These are phyloP conservation scores for Cryphonectria parasitica DNA, from an alignment of 2,329 filamentous ascomycete genomes.

Conservation along the genomic window DNA sequence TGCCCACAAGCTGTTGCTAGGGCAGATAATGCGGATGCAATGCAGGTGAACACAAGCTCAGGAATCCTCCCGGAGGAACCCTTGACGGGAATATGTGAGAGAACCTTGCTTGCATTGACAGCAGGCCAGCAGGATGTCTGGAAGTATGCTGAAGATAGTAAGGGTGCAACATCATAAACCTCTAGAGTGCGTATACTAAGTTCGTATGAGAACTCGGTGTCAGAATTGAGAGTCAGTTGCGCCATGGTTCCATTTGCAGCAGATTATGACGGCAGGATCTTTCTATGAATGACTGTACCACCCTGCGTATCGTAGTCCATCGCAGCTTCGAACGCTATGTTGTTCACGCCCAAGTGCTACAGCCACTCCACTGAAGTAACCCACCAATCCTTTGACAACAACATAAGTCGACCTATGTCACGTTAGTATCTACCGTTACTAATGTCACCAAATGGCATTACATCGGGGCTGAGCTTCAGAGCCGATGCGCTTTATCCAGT, in stretches of 20 bases:
- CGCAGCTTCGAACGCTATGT: not conserved
- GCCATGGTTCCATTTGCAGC: not conserved
- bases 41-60: not conserved
- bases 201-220: not conserved
- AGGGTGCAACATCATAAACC: not conserved
- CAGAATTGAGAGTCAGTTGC: not conserved
- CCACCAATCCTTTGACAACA: too few relatives aligned
- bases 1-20: not conserved
- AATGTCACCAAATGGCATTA: not conserved
- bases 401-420: not conserved
- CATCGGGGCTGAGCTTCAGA: not conserved
- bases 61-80: conserved; percentile 39
- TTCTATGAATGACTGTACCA: not conserved
- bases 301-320: not conserved
- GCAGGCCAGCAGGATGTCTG: conserved; percentile 36
- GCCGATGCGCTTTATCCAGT: not conserved
- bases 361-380: too few relatives aligned
- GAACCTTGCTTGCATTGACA: conserved; percentile 34
- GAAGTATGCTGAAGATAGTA: conserved; percentile 27
- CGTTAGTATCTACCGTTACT: not conserved
- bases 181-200: too few relatives aligned
- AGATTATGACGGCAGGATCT: not conserved
- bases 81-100: conserved; percentile 40
- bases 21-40: not conserved
- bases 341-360: not conserved